phyloP scores from a whole-genome alignment of 2,329 filamentous ascomycete genomes.

The Exophiala phaeomuriformis region DNA sequence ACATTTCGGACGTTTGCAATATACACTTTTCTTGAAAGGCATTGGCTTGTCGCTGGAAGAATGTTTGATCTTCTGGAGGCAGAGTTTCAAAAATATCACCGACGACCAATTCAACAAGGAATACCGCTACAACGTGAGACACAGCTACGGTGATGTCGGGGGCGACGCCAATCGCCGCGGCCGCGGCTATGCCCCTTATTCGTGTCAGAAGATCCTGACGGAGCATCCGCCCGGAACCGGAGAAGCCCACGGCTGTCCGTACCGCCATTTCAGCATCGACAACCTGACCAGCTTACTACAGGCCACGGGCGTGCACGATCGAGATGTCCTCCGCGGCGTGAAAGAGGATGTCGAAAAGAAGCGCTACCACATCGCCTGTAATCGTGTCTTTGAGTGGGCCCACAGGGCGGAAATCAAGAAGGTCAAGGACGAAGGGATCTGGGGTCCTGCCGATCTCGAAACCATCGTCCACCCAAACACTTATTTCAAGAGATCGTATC shows the following conservation, averaged over 20 bases:
- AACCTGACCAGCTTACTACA: conserved; percentile 74
- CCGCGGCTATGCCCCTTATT: conserved; percentile 81
- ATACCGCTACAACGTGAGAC: conserved; percentile 94
- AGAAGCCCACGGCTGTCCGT: conserved; percentile 92
- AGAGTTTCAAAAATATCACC: conserved; percentile 73
- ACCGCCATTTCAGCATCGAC: conserved; percentile 82
- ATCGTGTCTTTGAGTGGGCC: conserved; percentile 82
- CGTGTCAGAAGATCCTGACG: conserved; percentile 88
- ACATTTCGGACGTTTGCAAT: conserved; percentile 87
- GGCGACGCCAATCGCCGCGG: conserved; percentile 82
- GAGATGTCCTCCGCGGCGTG: conserved; percentile 68
- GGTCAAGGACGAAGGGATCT: conserved; percentile 66
- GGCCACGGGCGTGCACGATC: conserved; percentile 69
- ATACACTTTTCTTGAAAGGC: conserved; percentile 92
- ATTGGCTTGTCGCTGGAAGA: conserved; percentile 90
- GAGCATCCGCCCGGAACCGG: conserved; percentile 81
- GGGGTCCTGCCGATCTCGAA: conserved; percentile 71
- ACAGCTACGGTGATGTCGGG: conserved; percentile 89
- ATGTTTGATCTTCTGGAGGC: conserved; percentile 84
- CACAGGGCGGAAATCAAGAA: conserved; percentile 73
- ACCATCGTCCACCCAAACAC: conserved; percentile 97
- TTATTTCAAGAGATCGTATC: conserved; percentile 91
- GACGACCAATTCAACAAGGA: conserved; percentile 97
- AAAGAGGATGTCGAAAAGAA: conserved; percentile 82
- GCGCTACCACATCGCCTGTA: conserved; percentile 92